Conservation (phyloP, 495 filamentous ascomycete genomes). For the Pyronema domesticum region DNA sequence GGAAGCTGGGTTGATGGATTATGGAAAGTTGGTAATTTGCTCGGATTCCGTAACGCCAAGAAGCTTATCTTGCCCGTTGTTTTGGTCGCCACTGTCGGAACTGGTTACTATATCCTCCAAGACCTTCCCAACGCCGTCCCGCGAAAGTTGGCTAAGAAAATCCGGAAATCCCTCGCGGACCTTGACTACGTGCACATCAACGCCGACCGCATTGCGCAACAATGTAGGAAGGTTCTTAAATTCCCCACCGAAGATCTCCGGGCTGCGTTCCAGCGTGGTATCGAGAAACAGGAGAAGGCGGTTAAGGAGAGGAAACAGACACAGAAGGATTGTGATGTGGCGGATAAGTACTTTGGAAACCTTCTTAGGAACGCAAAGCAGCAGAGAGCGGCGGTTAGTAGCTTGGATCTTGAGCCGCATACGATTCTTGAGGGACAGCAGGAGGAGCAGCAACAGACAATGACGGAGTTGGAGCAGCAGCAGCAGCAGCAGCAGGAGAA, state of each 20-base stretch:
- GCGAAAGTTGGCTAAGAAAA: constrained; percentile 67
- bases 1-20: constrained; percentile 79
- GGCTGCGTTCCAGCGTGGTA: constrained; percentile 56
- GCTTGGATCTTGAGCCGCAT: constrained; percentile 53
- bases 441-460: neutral
- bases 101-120: constrained; percentile 58
- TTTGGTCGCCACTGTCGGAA: constrained; percentile 57
- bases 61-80: constrained; percentile 66
- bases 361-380: constrained; percentile 58
- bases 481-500: too few relatives aligned
- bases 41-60: constrained; percentile 71
- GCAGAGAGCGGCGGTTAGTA: constrained; percentile 52
- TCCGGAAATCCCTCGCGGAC: constrained; percentile 52
- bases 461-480: too few relatives aligned
- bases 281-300: constrained; percentile 61
- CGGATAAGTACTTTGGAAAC: constrained; percentile 73
- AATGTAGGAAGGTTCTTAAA: constrained; percentile 72
- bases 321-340: constrained; percentile 53
- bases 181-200: constrained; percentile 90
- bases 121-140: constrained; percentile 80
- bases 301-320: constrained; percentile 65
- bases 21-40: constrained; percentile 54
- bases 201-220: constrained; percentile 57
- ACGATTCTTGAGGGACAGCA: neutral
- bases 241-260: constrained; percentile 68